Evolutionary conservation across 2,329 filamentous ascomycete species (phyloP).

Genomic region (Botrytis aclada): DNA sequence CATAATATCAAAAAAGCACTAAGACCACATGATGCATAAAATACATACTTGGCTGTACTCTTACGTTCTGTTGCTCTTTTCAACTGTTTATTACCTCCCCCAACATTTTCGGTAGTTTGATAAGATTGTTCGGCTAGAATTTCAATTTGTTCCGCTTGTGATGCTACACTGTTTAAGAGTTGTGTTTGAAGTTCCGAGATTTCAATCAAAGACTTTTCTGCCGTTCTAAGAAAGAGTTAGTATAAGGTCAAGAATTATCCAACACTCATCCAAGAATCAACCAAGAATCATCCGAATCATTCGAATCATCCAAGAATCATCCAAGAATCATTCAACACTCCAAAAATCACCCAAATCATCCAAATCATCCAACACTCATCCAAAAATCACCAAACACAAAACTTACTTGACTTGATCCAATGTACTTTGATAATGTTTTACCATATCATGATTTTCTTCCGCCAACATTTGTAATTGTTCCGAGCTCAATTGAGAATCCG

Average conservation of each 20-base stretch:
- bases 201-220: slow-evolving; percentile 86
- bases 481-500: slow-evolving; percentile 53
- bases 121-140: slow-evolving; percentile 82
- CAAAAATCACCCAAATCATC: too few species aligned
- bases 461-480: slow-evolving; percentile 94
- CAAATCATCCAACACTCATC: too few species aligned
- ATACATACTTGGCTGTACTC: slow-evolving; percentile 73
- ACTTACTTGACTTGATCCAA: slow-evolving; percentile 87
- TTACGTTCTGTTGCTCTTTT: slow-evolving; percentile 73
- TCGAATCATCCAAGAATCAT: too few species aligned
- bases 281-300: too few species aligned
- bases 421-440: slow-evolving; percentile 91
- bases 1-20: slow-evolving; percentile 73
- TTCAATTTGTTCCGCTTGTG: slow-evolving; percentile 85
- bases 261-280: too few species aligned
- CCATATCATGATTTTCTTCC: slow-evolving; percentile 86
- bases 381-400: too few species aligned
- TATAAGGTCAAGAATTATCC: not conserved
- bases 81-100: slow-evolving; percentile 84
- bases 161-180: slow-evolving; percentile 78
- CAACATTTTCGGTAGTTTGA: slow-evolving; percentile 80
- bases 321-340: too few species aligned
- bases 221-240: slow-evolving; percentile 55
- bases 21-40: slow-evolving; percentile 74
- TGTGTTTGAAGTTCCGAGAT: slow-evolving; percentile 90